Evolutionary conservation across 2,329 filamentous ascomycete species (phyloP).

Genomic region (Macrophomina tecta): DNA sequence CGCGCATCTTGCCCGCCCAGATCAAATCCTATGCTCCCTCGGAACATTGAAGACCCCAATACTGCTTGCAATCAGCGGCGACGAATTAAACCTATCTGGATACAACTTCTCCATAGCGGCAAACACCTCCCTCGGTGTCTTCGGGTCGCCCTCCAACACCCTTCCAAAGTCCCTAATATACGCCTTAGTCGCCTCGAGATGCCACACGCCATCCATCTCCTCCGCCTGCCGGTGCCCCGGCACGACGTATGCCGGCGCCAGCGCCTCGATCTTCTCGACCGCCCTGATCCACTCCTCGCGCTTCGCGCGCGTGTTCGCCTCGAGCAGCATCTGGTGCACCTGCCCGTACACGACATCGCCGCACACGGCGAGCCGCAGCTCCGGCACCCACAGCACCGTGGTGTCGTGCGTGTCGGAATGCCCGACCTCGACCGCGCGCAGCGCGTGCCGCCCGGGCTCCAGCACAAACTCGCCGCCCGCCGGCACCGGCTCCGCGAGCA

Average conservation of each 20-base stretch:
- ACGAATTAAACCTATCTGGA: constrained; percentile 31
- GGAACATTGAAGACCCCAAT: constrained; percentile 8
- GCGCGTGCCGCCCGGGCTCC: constrained; percentile 25
- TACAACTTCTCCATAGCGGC: constrained; percentile 30
- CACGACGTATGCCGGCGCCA: constrained; percentile 43
- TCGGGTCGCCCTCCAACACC: constrained; percentile 15
- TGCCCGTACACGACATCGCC: constrained; percentile 51
- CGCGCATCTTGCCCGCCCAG: no score
- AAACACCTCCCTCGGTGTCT: constrained; percentile 28
- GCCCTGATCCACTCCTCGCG: constrained; percentile 43
- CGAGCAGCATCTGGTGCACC: constrained; percentile 44
- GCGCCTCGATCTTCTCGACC: constrained; percentile 40
- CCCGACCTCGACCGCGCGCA: constrained; percentile 36
- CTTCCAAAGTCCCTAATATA: constrained; percentile 36
- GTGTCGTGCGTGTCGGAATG: constrained; percentile 35
- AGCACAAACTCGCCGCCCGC: constrained; percentile 33
- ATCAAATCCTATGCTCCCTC: background rate
- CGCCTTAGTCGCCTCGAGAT: constrained; percentile 35
- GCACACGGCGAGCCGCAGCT: constrained; percentile 43
- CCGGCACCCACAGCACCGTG: constrained; percentile 45
- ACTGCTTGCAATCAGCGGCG: constrained; percentile 25
- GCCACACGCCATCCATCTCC: constrained; percentile 38
- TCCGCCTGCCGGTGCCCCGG: constrained; percentile 39
- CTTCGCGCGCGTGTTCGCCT: constrained; percentile 42
- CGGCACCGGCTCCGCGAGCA: constrained; percentile 27